These are phyloP conservation scores for Mycena metata DNA, from an alignment of 768 basidiomycete genomes.

Conservation along the genomic window DNA sequence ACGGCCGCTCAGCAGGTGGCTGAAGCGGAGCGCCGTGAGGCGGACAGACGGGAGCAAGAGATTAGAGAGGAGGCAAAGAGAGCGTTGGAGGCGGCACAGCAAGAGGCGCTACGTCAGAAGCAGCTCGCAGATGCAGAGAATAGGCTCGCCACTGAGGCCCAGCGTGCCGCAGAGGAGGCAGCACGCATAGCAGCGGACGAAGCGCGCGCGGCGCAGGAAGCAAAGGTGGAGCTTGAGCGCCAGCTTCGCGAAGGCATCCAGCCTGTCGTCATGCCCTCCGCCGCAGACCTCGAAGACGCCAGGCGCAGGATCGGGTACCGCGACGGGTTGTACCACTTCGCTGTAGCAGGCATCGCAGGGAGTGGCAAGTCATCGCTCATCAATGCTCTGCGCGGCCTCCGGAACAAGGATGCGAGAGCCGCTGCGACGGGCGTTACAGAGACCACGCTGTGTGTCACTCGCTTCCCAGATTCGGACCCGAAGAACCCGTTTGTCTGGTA, in stretches of 20 bases:
- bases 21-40: constrained; percentile 16
- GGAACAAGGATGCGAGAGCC: constrained; percentile 37
- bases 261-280: constrained; percentile 49
- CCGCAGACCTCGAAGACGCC: constrained; percentile 35
- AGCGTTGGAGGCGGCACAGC: constrained; percentile 34
- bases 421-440: constrained; percentile 47
- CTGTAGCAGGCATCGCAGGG: constrained; percentile 49
- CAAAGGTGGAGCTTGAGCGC: constrained; percentile 11
- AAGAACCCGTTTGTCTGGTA: constrained; percentile 48
- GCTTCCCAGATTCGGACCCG: constrained; percentile 44
- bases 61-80: constrained; percentile 23
- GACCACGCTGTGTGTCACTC: constrained; percentile 44
- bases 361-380: constrained; percentile 56
- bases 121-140: constrained; percentile 45
- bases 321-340: constrained; percentile 50
- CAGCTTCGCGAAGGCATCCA: constrained; percentile 34
- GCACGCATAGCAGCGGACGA: constrained; percentile 5
- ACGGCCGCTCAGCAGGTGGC: neutral
- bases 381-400: constrained; percentile 51
- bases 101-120: constrained; percentile 47
- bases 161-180: constrained; percentile 14
- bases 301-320: constrained; percentile 31
- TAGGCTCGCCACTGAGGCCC: constrained; percentile 16
- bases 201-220: constrained; percentile 6
- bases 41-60: constrained; percentile 16